A percentile compares a stretch with the other conserved stretches of the same genome.
These are phyloP conservation scores for Zygoascus sp. DNA, from an alignment of 1,139 yeast species.

Conservation along the genomic window DNA sequence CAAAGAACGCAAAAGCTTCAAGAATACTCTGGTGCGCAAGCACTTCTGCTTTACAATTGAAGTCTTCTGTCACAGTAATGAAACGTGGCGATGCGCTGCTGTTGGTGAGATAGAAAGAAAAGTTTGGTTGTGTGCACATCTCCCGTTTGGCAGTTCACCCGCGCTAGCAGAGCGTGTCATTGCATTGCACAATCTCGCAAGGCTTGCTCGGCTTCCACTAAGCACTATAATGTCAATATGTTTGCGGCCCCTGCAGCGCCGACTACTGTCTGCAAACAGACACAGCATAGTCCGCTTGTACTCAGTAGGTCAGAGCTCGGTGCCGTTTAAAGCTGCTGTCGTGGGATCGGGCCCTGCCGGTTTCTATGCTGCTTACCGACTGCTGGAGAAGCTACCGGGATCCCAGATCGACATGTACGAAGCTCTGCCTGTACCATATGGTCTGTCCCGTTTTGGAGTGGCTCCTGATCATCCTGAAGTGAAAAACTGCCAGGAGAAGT, in stretches of 20 bases:
- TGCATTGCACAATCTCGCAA: too few relatives aligned
- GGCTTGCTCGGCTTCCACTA: too few relatives aligned
- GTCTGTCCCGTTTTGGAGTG: slow-evolving; percentile 90
- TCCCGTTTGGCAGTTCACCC: not conserved
- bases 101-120: not conserved
- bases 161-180: too few relatives aligned
- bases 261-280: too few relatives aligned
- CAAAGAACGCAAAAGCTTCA: too few relatives aligned
- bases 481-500: slow-evolving; percentile 69
- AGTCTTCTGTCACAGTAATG: not conserved
- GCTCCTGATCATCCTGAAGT: slow-evolving; percentile 99
- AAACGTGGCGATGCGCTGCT: not conserved
- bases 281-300: not conserved
- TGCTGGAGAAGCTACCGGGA: slow-evolving; percentile 49
- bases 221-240: too few relatives aligned
- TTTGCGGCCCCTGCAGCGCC: too few relatives aligned
- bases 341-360: slow-evolving; percentile 98
- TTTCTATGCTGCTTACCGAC: slow-evolving; percentile 78
- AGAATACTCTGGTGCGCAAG: not conserved
- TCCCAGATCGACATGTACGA: slow-evolving; percentile 54
- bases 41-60: not conserved
- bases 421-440: slow-evolving; percentile 82
- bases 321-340: slow-evolving; percentile 52
- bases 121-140: not conserved
- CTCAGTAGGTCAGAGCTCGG: slow-evolving; percentile 4